Evolutionary conservation across 805 yeast species (phyloP), one percentile per base, ranked within the genome.

Genomic region (Starmerella bombi): DNA sequence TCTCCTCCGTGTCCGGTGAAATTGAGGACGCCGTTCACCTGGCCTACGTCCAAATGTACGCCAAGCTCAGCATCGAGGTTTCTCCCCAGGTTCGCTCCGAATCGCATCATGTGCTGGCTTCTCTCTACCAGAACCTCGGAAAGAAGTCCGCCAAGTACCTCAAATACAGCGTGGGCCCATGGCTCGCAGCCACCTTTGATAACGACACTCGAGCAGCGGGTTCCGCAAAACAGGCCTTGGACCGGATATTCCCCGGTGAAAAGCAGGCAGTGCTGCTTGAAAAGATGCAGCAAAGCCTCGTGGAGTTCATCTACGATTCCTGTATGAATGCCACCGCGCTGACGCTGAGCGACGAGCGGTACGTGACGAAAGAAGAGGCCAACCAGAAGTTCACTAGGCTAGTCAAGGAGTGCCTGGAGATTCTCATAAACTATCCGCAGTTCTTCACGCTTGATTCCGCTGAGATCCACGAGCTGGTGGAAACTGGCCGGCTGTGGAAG

Each of bases 1-100:
- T 46, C 4, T 28, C 28, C 60, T 35, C 4, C 4, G 2, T 51
- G 1, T 51, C 57, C 2, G 53, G 53, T 15, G 37, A 64, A 14
- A 54, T 65, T n/a, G 77, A 77, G 46, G 80, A 76, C 39, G 16
- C 58, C 70, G n/a, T 67, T 66, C 38, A 70, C 75, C 28, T 82
- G 83, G 93, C 63, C 5, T 65, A 65, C 61, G 67, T 82, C 34
- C 94, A 84, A 57, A 49, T 83, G 17, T 88, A 82, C 53, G 79
- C 95, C 0, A 82, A 84, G 53, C 61, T 86, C 22, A 69, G 91
- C 2, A 66, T 79, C 5, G 91, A 81, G 45, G 73, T 72, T 40
- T 75, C 86, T 2, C 73, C 78, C 48, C 60, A 62, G 12, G 80
- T 84, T 1, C 67, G 96, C 42, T 42, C 61, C 7, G 54, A 66